A percentile compares a stretch with the other conserved stretches of the same genome.
phyloP scores from a whole-genome alignment of 2,329 filamentous ascomycete species.

The Tolypocladium ophioglossoides region DNA sequence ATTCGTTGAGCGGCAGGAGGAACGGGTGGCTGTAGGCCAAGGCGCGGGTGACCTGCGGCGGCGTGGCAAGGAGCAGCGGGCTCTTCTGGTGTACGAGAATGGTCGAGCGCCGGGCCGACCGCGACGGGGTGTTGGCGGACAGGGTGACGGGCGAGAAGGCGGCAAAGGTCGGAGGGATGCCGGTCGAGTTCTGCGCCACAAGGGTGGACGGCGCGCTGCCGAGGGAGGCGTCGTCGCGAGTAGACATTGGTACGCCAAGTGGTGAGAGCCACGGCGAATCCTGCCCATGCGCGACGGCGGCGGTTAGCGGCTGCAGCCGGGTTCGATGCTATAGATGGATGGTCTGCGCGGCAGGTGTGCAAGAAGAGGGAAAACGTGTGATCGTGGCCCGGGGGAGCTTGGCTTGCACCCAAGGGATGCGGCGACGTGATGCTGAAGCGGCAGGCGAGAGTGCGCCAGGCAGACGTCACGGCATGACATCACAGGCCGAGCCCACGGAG shows the following conservation, averaged over 20 bases:
- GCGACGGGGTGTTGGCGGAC: constrained; percentile 51
- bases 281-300: constrained; percentile 11
- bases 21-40: constrained; percentile 95
- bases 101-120: constrained; percentile 64
- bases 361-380: not conserved
- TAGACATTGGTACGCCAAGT: constrained; percentile 26
- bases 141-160: constrained; percentile 81
- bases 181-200: constrained; percentile 21
- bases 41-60: constrained; percentile 86
- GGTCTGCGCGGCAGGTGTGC: not conserved
- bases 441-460: not conserved
- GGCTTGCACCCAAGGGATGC: not conserved
- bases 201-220: constrained; percentile 22
- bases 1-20: constrained; percentile 74
- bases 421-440: not conserved
- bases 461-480: constrained; percentile 1
- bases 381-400: not conserved
- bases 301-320: constrained; percentile 1
- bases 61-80: constrained; percentile 82
- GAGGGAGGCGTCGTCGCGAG: constrained; percentile 24
- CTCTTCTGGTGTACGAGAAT: constrained; percentile 97
- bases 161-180: constrained; percentile 63
- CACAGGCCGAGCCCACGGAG: constrained; percentile 1
- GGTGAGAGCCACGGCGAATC: constrained; percentile 42
- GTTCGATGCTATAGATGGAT: not conserved